A percentile compares a stretch with the other conserved stretches of the same genome.
These are phyloP conservation scores for Bathelium albidoporum DNA, from an alignment of 495 filamentous ascomycete genomes.

Conservation along the genomic window DNA sequence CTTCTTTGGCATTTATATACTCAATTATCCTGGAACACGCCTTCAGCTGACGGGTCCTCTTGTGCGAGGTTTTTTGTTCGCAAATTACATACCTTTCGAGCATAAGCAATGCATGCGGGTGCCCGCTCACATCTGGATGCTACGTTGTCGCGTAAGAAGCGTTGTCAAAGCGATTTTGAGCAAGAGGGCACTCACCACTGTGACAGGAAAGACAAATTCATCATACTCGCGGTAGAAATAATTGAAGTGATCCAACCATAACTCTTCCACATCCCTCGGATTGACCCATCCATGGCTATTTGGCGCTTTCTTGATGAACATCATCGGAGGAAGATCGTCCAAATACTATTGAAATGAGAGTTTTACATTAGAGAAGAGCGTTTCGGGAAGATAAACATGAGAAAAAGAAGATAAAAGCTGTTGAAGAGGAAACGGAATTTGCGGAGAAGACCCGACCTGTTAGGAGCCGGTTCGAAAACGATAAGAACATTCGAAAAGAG, in stretches of 20 bases:
- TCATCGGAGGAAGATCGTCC: constrained; percentile 41
- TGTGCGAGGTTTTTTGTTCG: no score
- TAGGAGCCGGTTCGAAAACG: background rate
- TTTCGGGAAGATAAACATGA: background rate
- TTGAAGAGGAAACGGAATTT: background rate
- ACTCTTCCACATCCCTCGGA: constrained; percentile 42
- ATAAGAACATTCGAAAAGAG: background rate
- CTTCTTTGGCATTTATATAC: constrained; percentile 43
- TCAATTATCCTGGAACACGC: constrained; percentile 30
- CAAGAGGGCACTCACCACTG: constrained; percentile 24
- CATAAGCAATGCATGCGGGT: constrained; percentile 49
- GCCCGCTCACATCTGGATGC: constrained; percentile 34
- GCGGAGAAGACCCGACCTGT: no score
- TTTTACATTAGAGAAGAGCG: background rate
- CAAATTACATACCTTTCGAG: constrained; percentile 42
- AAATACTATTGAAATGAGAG: background rate
- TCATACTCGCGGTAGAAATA: constrained; percentile 53
- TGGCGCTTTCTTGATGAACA: constrained; percentile 44
- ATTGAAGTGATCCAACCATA: constrained; percentile 52
- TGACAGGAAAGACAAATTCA: constrained; percentile 52
- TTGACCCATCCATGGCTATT: constrained; percentile 51
- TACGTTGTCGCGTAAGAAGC: background rate
- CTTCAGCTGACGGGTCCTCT: constrained; percentile 16
- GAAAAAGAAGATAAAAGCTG: background rate
- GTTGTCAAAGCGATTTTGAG: background rate